Conservation (phyloP, 768 basidiomycete species). For the Tricholoma terreum region DNA sequence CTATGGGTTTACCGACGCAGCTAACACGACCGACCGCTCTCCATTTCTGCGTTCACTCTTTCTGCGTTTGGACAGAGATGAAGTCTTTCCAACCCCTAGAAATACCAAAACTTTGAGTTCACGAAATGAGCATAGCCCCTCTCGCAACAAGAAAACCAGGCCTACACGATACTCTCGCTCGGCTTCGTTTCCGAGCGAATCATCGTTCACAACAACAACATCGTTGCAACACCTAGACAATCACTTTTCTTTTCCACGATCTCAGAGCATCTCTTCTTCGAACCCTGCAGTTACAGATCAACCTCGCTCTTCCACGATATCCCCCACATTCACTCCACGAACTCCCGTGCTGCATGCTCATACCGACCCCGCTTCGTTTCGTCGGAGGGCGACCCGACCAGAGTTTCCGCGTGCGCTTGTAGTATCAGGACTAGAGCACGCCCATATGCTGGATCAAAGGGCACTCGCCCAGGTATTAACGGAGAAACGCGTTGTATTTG, state of each 20-base stretch:
- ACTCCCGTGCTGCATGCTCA: constrained; percentile 28
- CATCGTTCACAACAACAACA: constrained; percentile 10
- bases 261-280: background rate
- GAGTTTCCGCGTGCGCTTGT: constrained; percentile 60
- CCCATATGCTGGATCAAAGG: constrained; percentile 51
- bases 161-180: constrained; percentile 27
- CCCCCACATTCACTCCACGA: constrained; percentile 13
- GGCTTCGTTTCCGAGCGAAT: constrained; percentile 34
- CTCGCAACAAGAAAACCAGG: constrained; percentile 10
- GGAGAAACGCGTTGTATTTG: constrained; percentile 49
- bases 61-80: constrained; percentile 2
- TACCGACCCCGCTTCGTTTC: constrained; percentile 31
- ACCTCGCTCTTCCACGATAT: background rate
- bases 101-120: background rate
- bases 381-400: constrained; percentile 9
- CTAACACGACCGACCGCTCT: constrained; percentile 7
- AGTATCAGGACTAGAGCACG: constrained; percentile 67
- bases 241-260: background rate
- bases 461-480: constrained; percentile 51
- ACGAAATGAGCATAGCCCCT: constrained; percentile 5
- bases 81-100: constrained; percentile 9
- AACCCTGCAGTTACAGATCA: constrained; percentile 2
- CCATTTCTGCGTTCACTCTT: constrained; percentile 23
- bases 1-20: background rate
- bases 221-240: constrained; percentile 4